A percentile compares a stretch with the other conserved stretches of the same genome.
Evolutionary conservation across 2,329 filamentous ascomycete species (phyloP).

Genomic region (Epichloe amarillans): DNA sequence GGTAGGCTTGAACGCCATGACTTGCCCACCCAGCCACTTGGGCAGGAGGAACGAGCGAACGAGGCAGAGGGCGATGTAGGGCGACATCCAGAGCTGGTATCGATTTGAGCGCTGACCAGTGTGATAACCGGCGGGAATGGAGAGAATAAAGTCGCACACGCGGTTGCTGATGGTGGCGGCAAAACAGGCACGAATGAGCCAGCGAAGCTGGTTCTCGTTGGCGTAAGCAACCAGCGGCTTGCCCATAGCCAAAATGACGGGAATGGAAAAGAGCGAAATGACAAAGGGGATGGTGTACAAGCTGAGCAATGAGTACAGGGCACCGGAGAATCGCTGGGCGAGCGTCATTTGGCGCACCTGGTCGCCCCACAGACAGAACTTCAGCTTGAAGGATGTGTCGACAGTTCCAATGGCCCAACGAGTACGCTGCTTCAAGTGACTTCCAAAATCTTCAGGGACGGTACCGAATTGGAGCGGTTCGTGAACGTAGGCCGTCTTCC

Average conservation of each 20-base stretch:
- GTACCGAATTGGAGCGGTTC: slow-evolving; percentile 48
- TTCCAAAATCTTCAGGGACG: slow-evolving; percentile 41
- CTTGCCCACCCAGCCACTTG: slow-evolving; percentile 44
- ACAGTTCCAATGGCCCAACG: slow-evolving; percentile 44
- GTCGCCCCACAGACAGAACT: slow-evolving; percentile 44
- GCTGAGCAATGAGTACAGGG: slow-evolving; percentile 41
- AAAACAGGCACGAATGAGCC: slow-evolving; percentile 44
- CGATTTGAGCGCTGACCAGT: slow-evolving; percentile 42
- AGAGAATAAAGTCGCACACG: slow-evolving; percentile 44
- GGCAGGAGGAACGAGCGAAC: slow-evolving; percentile 45
- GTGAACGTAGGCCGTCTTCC: slow-evolving; percentile 47
- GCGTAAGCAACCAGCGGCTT: slow-evolving; percentile 44
- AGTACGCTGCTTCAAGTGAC: slow-evolving; percentile 43
- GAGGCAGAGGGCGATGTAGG: slow-evolving; percentile 45
- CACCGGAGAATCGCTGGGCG: slow-evolving; percentile 45
- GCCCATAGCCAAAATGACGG: slow-evolving; percentile 43
- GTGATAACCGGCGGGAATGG: slow-evolving; percentile 44
- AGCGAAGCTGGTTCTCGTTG: slow-evolving; percentile 38
- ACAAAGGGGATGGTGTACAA: slow-evolving; percentile 42
- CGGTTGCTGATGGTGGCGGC: slow-evolving; percentile 36
- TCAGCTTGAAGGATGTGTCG: slow-evolving; percentile 45
- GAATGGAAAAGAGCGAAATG: slow-evolving; percentile 43
- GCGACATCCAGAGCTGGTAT: slow-evolving; percentile 49
- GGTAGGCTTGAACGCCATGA: slow-evolving; percentile 46
- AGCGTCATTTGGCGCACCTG: slow-evolving; percentile 38